Evolutionary conservation across 129 eudicot genomes (phyloP), one percentile per base, ranked within the genome.

Genomic region (Artemisia argyi): DNA sequence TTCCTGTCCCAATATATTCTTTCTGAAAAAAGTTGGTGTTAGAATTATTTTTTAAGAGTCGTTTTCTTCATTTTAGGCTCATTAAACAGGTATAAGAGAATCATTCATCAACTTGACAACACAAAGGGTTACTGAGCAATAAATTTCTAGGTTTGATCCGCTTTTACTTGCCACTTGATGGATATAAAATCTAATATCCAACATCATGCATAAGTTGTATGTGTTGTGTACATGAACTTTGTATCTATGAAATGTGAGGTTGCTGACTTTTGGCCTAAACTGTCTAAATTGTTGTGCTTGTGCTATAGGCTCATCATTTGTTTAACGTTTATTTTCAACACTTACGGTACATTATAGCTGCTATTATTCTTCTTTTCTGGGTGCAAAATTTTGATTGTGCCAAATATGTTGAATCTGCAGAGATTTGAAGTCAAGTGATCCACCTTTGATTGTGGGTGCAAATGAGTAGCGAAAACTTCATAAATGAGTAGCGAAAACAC

Each of bases 391-490:
- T 69, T 77, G 65, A 69, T 50, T 51, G 22, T 68, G 12, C 11
- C 14, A 17, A 7, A 28, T 51, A 68, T 69, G 28, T 61, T 60
- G 71, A 68, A 51, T 69, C 11, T 72, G 81, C 81, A 77, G 81
- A 61, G 76, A 51, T 61, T 20, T 69, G 81, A 61, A 61, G 58
- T 44, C 76, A 22, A 77, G 49, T 69, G 75, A 69, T 20, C 50
- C 81, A 61, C 81, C 81, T 15, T 76, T 76, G 71, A 76, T 76
- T 3, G 64, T 50, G 49, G 22, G 22, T 20, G 75, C 55, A 1
- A 22, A 76, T 19, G 69, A 58, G 32, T 68, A 49, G 71, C 70
- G 53, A 76, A 76, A 15, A 24, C 50, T 35, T 24, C 28, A 24
- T 1, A 24, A 24, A 0, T 24, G 28, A 24, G 1, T 24, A 24